These are phyloP conservation scores for Trichoderma guizhouense DNA, from an alignment of 2,329 filamentous ascomycete species.

Conservation along the genomic window DNA sequence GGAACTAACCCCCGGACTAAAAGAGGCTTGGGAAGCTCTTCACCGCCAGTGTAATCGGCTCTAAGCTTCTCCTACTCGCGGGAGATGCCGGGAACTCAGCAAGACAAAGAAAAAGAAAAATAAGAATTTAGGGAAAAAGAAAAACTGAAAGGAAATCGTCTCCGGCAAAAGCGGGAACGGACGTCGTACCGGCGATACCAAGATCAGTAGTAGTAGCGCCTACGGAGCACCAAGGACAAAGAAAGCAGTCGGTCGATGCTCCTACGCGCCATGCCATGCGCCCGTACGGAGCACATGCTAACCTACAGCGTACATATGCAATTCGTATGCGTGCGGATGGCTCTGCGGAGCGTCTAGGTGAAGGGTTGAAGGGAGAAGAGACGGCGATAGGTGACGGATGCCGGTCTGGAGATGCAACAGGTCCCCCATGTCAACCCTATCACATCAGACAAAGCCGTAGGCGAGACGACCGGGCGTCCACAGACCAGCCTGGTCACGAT, in stretches of 20 bases:
- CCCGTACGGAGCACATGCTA: conserved; percentile 4
- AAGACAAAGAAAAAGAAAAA: neutral
- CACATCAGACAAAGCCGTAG: conserved; percentile 6
- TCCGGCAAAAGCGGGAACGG: conserved; percentile 14
- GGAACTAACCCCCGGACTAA: neutral
- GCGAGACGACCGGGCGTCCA: conserved; percentile 1
- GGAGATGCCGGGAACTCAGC: neutral
- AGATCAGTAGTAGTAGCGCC: neutral
- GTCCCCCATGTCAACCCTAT: conserved; percentile 1
- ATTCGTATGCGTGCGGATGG: conserved; percentile 2
- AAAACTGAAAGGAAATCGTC: neutral
- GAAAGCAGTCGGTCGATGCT: neutral
- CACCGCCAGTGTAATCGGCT: conserved; percentile 18
- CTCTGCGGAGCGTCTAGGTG: conserved; percentile 1
- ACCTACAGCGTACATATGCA: neutral
- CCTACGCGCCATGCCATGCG: conserved; percentile 7
- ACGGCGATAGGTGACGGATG: neutral
- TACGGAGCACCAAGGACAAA: neutral
- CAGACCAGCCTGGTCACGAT: neutral
- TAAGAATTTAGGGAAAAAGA: neutral
- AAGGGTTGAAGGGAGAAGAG: neutral
- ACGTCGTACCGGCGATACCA: neutral
- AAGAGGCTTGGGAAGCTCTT: conserved; percentile 13
- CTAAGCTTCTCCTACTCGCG: conserved; percentile 1
- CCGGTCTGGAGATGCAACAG: neutral